phyloP scores from a whole-genome alignment of 805 yeast genomes.

The Pichia membranifaciens region DNA sequence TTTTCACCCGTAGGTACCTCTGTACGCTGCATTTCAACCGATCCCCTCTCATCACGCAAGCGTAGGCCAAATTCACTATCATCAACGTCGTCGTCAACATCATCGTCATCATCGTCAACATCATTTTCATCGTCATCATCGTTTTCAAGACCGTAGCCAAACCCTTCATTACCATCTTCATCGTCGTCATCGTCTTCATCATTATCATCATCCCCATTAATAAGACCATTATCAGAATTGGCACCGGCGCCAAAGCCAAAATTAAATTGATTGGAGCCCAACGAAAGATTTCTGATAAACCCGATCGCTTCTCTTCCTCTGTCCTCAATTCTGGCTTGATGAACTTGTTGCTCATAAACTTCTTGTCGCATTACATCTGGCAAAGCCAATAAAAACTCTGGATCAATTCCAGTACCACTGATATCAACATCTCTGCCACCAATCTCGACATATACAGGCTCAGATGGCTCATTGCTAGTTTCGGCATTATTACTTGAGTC shows the following conservation, averaged over 20 bases:
- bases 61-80: neutral
- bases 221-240: conserved; percentile 13
- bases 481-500: conserved; percentile 24
- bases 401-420: conserved; percentile 86
- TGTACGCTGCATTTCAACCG: conserved; percentile 8
- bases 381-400: conserved; percentile 80
- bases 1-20: conserved; percentile 5
- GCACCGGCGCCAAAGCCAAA: conserved; percentile 28
- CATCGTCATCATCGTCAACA: conserved; percentile 15
- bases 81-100: conserved; percentile 21
- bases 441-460: conserved; percentile 64
- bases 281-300: conserved; percentile 6
- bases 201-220: conserved; percentile 7
- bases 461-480: conserved; percentile 17
- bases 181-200: conserved; percentile 18
- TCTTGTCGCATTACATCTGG: conserved; percentile 94
- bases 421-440: conserved; percentile 79
- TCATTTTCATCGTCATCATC: conserved; percentile 23
- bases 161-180: conserved; percentile 16
- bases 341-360: conserved; percentile 76
- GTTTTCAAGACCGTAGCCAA: conserved; percentile 21
- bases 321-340: conserved; percentile 63
- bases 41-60: neutral
- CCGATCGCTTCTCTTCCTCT: conserved; percentile 15
- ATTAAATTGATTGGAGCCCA: conserved; percentile 1